Evolutionary conservation across 2,329 filamentous ascomycete species (phyloP), one percentile per base, ranked within the genome.

Genomic region (Cadophora malorum): DNA sequence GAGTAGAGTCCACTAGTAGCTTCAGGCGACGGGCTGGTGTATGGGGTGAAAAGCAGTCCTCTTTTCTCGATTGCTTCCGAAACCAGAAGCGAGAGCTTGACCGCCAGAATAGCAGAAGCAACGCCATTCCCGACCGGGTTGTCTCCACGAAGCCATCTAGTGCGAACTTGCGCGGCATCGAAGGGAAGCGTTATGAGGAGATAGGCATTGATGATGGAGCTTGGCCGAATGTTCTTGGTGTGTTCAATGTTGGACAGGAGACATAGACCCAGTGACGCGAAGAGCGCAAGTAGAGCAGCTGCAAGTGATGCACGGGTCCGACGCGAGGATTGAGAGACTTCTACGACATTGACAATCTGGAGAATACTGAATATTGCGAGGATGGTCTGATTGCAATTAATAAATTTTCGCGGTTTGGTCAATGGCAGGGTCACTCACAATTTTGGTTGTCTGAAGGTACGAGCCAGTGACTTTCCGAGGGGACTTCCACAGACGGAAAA

Each of bases 1-100:
- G 70, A 74, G 59, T 77, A 77, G 5, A 80, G 68, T 16, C 78
- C 76, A 64, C 76, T 76, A 5, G 75, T 78, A 25, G 77, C 74
- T 52, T 80, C 79, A 0, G 70, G 69, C 10, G 70, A 71, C 12
- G 31, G 47, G 38, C 63, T 25, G 1, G 19, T 31, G 62, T 70
- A 71, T 4, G n/a, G 23, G n/a, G 58, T 10, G 12, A 66, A 65
- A 21, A 75, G 55, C 23, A 70, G 35, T 45, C 38, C 49, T 12
- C 56, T 69, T 60, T 76, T 76, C 35, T 71, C 69, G 9, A 45
- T 63, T 3, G 71, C 67, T 67, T 76, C 75, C 2, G 63, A 64
- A 14, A 73, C 59, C 10, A 71, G 52, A 45, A 76, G 49, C 3
- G 68, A 12, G 19, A 72, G 33, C 50, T 75, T 76, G 10, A 73